A percentile compares a stretch with the other conserved stretches of the same genome.
phyloP scores from a whole-genome alignment of 2,329 filamentous ascomycete species.

The Aspergillus ustus region DNA sequence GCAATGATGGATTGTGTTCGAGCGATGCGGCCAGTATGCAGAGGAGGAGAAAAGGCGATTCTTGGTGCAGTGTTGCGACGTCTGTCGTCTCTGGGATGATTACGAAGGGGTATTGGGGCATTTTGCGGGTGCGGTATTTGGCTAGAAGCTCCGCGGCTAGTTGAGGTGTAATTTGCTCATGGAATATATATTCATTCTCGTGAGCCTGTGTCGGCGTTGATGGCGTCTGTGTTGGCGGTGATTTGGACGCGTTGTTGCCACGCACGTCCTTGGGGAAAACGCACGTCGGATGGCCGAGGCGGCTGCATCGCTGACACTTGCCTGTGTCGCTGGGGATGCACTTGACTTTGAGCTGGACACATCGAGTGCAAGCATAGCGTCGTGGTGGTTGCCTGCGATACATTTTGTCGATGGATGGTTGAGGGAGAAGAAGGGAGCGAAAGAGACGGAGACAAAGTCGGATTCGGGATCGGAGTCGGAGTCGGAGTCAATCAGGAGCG shows the following conservation, averaged over 20 bases:
- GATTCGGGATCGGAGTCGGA: slow-evolving; percentile 6
- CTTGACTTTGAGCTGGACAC: slow-evolving; percentile 18
- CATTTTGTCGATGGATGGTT: background rate
- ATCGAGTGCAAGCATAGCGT: slow-evolving; percentile 17
- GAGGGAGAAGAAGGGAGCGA: background rate
- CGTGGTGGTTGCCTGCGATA: slow-evolving; percentile 12
- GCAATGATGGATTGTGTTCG: slow-evolving; percentile 5
- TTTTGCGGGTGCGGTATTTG: slow-evolving; percentile 17
- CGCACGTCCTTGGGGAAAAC: slow-evolving; percentile 7
- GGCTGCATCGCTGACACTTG: slow-evolving; percentile 18
- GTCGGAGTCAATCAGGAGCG: background rate
- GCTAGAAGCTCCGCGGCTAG: slow-evolving; percentile 1
- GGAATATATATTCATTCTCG: background rate
- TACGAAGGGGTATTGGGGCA: slow-evolving; percentile 20
- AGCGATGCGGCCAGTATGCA: slow-evolving; percentile 7
- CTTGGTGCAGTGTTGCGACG: background rate
- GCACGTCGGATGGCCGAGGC: slow-evolving; percentile 14
- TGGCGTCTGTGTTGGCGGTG: background rate
- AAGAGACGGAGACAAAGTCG: background rate
- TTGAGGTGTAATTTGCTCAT: background rate
- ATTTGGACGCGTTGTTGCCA: background rate
- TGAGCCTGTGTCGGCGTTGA: background rate
- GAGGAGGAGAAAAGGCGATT: slow-evolving; percentile 15
- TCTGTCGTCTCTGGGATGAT: slow-evolving; percentile 9
- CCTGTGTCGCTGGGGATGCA: slow-evolving; percentile 8